A percentile compares a stretch with the other conserved stretches of the same genome.
These are phyloP conservation scores for Sarcomyxa edulis DNA, from an alignment of 768 basidiomycete genomes.

Conservation along the genomic window DNA sequence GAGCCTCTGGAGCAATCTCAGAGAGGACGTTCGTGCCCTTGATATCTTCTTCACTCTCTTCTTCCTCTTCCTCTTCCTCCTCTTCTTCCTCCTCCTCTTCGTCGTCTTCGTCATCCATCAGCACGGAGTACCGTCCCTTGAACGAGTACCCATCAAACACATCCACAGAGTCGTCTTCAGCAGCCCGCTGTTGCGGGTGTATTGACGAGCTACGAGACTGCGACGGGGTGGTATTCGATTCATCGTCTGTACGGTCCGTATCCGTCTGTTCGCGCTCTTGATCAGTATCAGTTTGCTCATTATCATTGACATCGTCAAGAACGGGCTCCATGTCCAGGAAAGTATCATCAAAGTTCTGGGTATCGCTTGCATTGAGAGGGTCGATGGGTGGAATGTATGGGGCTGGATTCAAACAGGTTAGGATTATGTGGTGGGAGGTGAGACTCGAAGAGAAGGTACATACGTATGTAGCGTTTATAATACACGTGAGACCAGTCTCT, in stretches of 20 bases:
- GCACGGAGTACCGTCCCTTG: constrained; percentile 78
- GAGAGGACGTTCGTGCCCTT: constrained; percentile 2
- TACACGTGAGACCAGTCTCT: constrained; percentile 95
- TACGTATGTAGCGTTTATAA: constrained; percentile 90
- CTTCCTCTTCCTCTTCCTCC: constrained; percentile 39
- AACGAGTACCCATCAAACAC: constrained; percentile 95
- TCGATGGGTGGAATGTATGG: constrained; percentile 93
- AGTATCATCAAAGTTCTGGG: constrained; percentile 95
- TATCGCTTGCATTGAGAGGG: constrained; percentile 89
- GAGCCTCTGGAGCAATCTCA: constrained; percentile 1
- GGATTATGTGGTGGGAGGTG: constrained; percentile 2
- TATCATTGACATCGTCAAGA: constrained; percentile 71
- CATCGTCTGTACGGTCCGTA: constrained; percentile 68
- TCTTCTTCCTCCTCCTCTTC: constrained; percentile 39
- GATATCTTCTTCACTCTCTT: constrained; percentile 23
- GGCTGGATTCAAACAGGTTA: constrained; percentile 37
- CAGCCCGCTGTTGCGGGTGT: constrained; percentile 28
- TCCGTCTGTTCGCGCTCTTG: constrained; percentile 66
- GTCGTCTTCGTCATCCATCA: constrained; percentile 69
- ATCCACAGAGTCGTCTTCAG: constrained; percentile 54
- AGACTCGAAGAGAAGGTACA: constrained; percentile 25
- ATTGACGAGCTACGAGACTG: constrained; percentile 77
- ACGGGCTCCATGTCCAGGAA: constrained; percentile 96
- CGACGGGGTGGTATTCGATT: constrained; percentile 72
- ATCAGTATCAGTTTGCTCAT: constrained; percentile 61